Evolutionary conservation across 305 asterid species (phyloP).

Genomic region (Solanum hybrid): DNA sequence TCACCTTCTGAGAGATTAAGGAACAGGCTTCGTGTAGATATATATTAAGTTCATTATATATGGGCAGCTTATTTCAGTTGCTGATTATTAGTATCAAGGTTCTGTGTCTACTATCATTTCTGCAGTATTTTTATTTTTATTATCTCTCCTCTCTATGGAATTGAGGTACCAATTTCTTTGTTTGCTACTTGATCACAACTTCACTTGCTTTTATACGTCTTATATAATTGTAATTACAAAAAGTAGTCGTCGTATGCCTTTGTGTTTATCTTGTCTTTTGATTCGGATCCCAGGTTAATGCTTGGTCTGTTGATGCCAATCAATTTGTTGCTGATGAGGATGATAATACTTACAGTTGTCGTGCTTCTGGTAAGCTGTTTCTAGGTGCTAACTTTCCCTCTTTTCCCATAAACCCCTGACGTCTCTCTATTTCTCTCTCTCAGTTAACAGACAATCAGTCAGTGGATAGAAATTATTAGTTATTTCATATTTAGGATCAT

Average conservation of each 20-base stretch:
- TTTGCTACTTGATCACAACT: neutral
- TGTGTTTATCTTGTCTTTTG: neutral
- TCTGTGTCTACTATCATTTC: neutral
- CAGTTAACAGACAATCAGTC: neutral
- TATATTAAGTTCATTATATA: neutral
- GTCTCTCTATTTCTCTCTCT: neutral
- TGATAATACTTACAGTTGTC: constrained; percentile 84
- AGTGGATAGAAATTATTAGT: neutral
- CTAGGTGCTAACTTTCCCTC: neutral
- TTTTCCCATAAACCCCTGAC: neutral
- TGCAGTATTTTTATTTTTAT: neutral
- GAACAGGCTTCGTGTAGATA: neutral
- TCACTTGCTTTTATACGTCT: neutral
- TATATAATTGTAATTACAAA: neutral
- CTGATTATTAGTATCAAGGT: neutral
- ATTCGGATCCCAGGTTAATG: constrained; percentile 46
- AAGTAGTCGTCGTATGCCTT: neutral
- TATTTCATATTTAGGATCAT: neutral
- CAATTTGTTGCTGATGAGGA: constrained; percentile 96
- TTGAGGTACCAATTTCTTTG: neutral
- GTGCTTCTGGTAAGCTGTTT: constrained; percentile 71
- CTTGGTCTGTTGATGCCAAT: constrained; percentile 89
- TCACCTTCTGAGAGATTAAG: neutral
- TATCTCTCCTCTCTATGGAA: neutral
- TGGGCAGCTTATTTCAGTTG: neutral